Percentiles rank a stretch among this genome's conserved stretches.
Conservation (phyloP, 2,329 filamentous ascomycete genomes). For the Colletotrichum agaves region DNA sequence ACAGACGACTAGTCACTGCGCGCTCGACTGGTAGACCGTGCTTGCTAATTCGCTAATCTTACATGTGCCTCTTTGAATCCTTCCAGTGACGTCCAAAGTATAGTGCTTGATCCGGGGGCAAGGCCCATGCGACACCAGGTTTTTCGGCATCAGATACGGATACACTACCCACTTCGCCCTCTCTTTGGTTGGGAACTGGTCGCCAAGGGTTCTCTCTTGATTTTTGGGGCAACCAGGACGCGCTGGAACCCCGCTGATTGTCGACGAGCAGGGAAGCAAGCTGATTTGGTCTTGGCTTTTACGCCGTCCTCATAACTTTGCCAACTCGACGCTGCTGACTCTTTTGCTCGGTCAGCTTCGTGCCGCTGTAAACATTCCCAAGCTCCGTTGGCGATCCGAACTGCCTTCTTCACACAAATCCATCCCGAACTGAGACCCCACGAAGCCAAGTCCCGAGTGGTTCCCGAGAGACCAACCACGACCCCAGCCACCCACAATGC, state of each 20-base stretch:
- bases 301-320: neutral
- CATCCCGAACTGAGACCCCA: neutral
- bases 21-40: neutral
- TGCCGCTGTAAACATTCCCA: neutral
- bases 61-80: constrained; percentile 4
- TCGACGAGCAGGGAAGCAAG: constrained; percentile 26
- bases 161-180: neutral
- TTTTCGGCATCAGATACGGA: constrained; percentile 24
- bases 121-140: constrained; percentile 21
- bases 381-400: neutral
- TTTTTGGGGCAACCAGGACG: neutral
- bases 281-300: constrained; percentile 8
- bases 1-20: neutral
- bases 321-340: neutral
- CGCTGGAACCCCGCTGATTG: constrained; percentile 21
- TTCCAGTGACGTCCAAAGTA: constrained; percentile 18
- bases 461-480: neutral
- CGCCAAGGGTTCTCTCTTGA: constrained; percentile 2
- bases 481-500: constrained; percentile 23
- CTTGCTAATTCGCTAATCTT: neutral
- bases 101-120: neutral
- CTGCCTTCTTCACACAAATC: neutral
- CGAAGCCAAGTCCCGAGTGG: neutral
- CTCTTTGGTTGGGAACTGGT: neutral
- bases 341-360: no score